These are phyloP conservation scores for Kwoniella sp. DNA, from an alignment of 768 basidiomycete genomes.

Conservation along the genomic window DNA sequence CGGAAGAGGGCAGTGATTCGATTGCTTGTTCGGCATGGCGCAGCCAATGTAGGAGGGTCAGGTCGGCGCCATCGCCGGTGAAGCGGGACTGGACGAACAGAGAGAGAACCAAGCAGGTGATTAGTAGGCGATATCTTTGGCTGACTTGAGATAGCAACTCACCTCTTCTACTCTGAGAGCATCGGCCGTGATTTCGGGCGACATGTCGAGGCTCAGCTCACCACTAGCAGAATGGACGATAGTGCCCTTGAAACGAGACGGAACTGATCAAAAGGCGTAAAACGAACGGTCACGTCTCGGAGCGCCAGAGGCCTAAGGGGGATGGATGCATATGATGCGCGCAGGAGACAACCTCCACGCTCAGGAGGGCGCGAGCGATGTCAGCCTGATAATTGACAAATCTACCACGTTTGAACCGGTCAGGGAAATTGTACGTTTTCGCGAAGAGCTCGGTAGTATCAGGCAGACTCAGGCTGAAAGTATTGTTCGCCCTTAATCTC, in stretches of 20 bases:
- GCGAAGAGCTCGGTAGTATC: not conserved
- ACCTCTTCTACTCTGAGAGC: conserved; percentile 27
- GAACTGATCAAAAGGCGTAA: no score
- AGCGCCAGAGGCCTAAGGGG: no score
- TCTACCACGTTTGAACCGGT: not conserved
- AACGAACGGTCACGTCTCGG: no score
- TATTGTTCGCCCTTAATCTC: not conserved
- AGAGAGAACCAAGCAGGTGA: not conserved
- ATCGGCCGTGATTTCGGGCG: conserved; percentile 17
- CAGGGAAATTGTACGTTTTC: no score
- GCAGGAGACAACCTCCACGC: conserved; percentile 6
- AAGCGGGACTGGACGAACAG: conserved; percentile 36
- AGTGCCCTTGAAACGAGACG: no score
- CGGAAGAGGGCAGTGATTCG: conserved; percentile 31
- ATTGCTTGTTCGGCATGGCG: conserved; percentile 51
- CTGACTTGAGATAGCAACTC: not conserved
- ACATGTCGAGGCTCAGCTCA: conserved; percentile 8
- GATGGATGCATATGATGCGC: no score
- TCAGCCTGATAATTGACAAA: conserved; percentile 27
- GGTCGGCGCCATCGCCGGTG: conserved; percentile 46
- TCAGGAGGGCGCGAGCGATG: not conserved
- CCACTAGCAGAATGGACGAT: not conserved
- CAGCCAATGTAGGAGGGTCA: conserved; percentile 50
- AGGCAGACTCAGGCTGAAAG: conserved; percentile 6
- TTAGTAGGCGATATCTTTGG: not conserved